phyloP scores from a whole-genome alignment of 73 alveolate species.

The Paramecium tetraurelia region DNA sequence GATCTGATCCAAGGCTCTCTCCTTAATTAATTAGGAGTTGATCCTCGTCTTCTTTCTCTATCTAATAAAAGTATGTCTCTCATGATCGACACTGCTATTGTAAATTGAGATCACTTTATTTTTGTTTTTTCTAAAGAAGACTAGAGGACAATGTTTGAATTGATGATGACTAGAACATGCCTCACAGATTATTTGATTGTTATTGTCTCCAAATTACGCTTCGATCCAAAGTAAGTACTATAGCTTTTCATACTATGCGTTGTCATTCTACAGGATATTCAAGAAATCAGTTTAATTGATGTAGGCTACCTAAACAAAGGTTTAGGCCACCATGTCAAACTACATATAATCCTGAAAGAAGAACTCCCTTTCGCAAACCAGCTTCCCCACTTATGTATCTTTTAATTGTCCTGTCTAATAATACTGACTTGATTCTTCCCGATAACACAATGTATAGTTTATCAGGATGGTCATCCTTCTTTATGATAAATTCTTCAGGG shows the following conservation, averaged over 20 bases:
- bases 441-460: not conserved
- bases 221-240: not conserved
- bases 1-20: not conserved
- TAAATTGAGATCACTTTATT: not conserved
- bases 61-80: not conserved
- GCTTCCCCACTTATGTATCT: not conserved
- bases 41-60: not conserved
- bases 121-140: not conserved
- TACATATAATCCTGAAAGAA: not conserved
- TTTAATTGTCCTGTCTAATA: not conserved
- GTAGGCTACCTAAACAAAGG: not conserved
- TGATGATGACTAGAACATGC: conserved; percentile 20
- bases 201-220: not conserved
- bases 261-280: not conserved
- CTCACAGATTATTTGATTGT: not conserved
- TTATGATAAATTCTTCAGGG: conserved; percentile 27
- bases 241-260: not conserved
- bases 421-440: not conserved
- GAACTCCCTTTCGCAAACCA: conserved; percentile 25
- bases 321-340: not conserved
- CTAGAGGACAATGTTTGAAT: not conserved
- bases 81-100: not conserved
- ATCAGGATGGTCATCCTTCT: conserved; percentile 10
- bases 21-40: not conserved
- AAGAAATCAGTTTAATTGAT: not conserved